These are phyloP conservation scores for Drechslerella stenobrocha DNA, from an alignment of 2,329 filamentous ascomycete species.

Conservation along the genomic window DNA sequence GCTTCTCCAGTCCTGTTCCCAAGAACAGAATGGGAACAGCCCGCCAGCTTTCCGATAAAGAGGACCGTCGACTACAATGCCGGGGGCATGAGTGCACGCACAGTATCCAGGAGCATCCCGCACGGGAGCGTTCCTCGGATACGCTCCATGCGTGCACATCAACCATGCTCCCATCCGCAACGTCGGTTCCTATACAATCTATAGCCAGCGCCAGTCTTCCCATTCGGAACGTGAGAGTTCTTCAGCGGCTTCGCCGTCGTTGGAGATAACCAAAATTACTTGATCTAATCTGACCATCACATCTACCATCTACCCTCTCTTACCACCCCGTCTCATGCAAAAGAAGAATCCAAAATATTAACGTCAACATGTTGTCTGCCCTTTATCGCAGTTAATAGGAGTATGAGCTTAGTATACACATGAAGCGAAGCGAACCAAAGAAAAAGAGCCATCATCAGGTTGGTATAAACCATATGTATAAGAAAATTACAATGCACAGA, in stretches of 20 bases:
- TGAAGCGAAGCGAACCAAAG: neutral
- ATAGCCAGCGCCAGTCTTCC: constrained; percentile 1
- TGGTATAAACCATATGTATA: too few relatives aligned
- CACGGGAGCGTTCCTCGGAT: constrained; percentile 41
- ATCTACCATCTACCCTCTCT: neutral
- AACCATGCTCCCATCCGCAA: too few relatives aligned
- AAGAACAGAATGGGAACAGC: constrained; percentile 24
- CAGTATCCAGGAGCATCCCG: constrained; percentile 30
- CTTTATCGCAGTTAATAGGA: too few relatives aligned
- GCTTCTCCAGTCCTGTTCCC: constrained; percentile 41
- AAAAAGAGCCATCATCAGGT: neutral
- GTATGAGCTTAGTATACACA: too few relatives aligned
- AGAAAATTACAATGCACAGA: neutral
- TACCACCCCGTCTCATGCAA: neutral
- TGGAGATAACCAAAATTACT: constrained; percentile 43
- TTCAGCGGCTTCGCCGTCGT: neutral
- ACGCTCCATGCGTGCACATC: too few relatives aligned
- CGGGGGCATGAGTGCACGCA: constrained; percentile 1
- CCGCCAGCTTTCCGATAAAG: constrained; percentile 1
- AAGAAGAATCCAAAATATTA: constrained; percentile 1
- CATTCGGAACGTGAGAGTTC: constrained; percentile 47
- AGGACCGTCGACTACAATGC: constrained; percentile 6
- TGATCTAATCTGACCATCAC: constrained; percentile 45
- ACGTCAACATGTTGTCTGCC: neutral
- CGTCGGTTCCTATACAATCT: neutral